Conservation (phyloP, 2,329 filamentous ascomycete species). For the Colletotrichum limetticola region DNA sequence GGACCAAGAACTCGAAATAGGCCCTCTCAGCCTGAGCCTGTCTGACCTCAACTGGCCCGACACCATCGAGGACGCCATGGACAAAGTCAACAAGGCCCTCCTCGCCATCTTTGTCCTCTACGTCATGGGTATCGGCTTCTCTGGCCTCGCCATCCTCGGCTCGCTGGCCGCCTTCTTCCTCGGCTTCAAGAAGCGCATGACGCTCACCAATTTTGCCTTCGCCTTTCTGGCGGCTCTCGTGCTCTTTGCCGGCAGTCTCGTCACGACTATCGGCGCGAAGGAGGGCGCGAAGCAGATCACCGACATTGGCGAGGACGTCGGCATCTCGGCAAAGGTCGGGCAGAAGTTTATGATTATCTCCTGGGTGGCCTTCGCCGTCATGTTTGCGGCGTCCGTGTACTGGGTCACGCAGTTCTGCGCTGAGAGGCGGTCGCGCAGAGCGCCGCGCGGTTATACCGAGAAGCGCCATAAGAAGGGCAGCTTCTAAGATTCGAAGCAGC, state of each 20-base stretch:
- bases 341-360: conserved; percentile 56
- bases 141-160: conserved; percentile 55
- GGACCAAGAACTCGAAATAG: conserved; percentile 56
- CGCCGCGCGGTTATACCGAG: conserved; percentile 35
- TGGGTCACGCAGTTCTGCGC: conserved; percentile 51
- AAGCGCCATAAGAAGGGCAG: conserved; percentile 41
- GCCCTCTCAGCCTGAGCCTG: conserved; percentile 56
- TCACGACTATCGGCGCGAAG: conserved; percentile 53
- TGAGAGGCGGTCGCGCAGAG: conserved; percentile 43
- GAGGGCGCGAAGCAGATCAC: conserved; percentile 55
- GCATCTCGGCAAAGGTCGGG: conserved; percentile 55
- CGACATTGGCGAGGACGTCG: conserved; percentile 53
- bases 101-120: conserved; percentile 61
- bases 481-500: conserved; percentile 31
- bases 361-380: conserved; percentile 60
- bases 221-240: conserved; percentile 48
- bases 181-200: conserved; percentile 37
- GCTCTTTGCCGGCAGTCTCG: conserved; percentile 54
- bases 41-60: conserved; percentile 57
- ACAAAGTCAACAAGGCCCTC: conserved; percentile 60
- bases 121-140: conserved; percentile 53
- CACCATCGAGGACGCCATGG: conserved; percentile 57
- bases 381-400: conserved; percentile 51
- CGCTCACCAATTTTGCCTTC: conserved; percentile 50
- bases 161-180: conserved; percentile 49